These are phyloP conservation scores for Aspergillus piperis DNA, from an alignment of 2,329 filamentous ascomycete species.

Conservation along the genomic window DNA sequence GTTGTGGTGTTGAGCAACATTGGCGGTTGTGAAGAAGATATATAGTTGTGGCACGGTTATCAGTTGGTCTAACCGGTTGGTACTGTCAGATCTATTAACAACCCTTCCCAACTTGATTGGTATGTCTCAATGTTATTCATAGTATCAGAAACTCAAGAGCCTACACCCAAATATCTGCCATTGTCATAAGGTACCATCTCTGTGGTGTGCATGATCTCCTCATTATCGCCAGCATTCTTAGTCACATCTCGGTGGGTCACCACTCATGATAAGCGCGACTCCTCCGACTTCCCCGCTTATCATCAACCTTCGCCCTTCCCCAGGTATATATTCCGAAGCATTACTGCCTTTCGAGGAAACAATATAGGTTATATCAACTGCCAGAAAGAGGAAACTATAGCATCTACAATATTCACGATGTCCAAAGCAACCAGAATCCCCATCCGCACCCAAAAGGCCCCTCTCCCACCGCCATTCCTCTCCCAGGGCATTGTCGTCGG, in stretches of 20 bases:
- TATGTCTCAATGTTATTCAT: no score
- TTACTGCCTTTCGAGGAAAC: no score
- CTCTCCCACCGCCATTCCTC: slow-evolving; percentile 53
- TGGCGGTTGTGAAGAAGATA: no score
- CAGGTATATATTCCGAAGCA: background rate
- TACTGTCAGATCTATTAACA: no score
- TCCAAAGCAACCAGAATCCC: slow-evolving; percentile 20
- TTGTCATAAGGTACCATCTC: background rate
- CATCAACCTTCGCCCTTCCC: background rate
- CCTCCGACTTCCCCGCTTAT: background rate
- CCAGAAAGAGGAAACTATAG: background rate
- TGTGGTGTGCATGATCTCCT: background rate
- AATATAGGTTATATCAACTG: background rate
- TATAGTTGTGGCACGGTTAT: no score
- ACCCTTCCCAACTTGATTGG: no score
- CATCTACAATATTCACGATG: slow-evolving; percentile 2
- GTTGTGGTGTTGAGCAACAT: no score
- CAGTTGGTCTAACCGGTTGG: no score
- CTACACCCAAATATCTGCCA: no score
- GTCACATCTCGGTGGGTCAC: background rate
- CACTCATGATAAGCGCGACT: background rate
- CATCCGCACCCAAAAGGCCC: slow-evolving; percentile 49
- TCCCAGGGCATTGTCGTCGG: slow-evolving; percentile 62
- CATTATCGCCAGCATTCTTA: background rate
- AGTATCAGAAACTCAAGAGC: no score